Evolutionary conservation across 306 rosid genomes (phyloP), one percentile per base, ranked within the genome.

Genomic region (Quercus agrifolia): DNA sequence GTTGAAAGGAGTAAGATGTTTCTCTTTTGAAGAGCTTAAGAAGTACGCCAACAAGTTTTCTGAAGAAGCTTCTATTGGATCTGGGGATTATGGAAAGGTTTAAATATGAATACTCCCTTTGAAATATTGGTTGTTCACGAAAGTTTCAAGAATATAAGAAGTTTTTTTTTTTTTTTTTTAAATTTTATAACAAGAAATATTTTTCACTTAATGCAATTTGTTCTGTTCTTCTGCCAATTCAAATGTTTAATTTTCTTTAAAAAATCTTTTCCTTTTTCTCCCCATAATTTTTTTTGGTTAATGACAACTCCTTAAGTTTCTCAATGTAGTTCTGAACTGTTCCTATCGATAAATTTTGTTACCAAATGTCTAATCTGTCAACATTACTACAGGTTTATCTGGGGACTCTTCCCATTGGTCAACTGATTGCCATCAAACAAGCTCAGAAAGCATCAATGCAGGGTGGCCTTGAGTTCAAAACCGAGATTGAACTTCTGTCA

Each of bases 21-120:
- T 89, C 87, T 79, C 91, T 56, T 89, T 86, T 35, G 90, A 85
- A 75, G 92, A 91, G 83, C 84, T 89, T 51, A 76, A 80, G 79
- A 85, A 78, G 58, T 85, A 62, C 85, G 85, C 87, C 84, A 68
- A 76, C 56, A 85, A 80, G 31, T 89, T 91, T 77, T 86, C 92
- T 41, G 77, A 51, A 44, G 84, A 38, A 10, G 88, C 88, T 56
- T 85, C 59, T 19, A 63, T 89, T 77, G 96, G 96, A 78, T 71
- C 86, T 35, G 97, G 97, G 15, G 93, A 91, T 27, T 89, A 83
- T 63, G 93, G 93, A 30, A 85, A 89, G 88, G 96, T 89, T 56
- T 57, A 52, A 41, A 38, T 78, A 33, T 58, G 11, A 69, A n/a
- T 8, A 3, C 63, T 61, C 56, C 14, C 67, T 74, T 23, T 73